Evolutionary conservation across 2,329 filamentous ascomycete species (phyloP), one percentile per base, ranked within the genome.

Genomic region (Sclerotinia sclerotiorum): DNA sequence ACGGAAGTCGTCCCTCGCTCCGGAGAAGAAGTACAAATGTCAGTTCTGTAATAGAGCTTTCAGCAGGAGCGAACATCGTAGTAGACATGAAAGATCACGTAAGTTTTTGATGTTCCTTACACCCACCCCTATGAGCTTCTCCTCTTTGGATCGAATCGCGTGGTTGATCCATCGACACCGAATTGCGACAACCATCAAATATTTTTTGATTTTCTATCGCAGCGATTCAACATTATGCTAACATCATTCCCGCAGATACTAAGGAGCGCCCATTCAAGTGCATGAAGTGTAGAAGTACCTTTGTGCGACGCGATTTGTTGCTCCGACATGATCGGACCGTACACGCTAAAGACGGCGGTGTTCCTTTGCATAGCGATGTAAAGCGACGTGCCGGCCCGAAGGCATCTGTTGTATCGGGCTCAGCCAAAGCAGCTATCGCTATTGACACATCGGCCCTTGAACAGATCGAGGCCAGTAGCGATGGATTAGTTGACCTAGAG

Each of bases 211-310:
- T 15, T 42, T 35, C 46, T 11, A 35, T 65, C 48, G 42, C 61
- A 32, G 54, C 29, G 32, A 58, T 29, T 19, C 27, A 58, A 52
- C 17, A 52, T 61, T 49, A 70, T 61, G 52, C 58, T 72, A 70
- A 72, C 58, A 46, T 60, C 52, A 19, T 71, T 71, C 69, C 61
- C 19, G 70, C 80, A 98, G 94, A 98, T 81, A 99, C 95, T 73
- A 99, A 99, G 82, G 95, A 98, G 82, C 90, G 95, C 72, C 95
- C 95, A 49, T 99, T 99, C 86, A 98, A 98, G 81, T 99, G 95
- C 82, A 86, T 93, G 84, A 99, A 99, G 83, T 99, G 95, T 81
- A 88, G 94, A 78, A 97, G 94, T 84, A 99, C 95, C 71, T 99
- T 99, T 79, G 95, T 99, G 76, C 92, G 95, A 79, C 92, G 95